A percentile compares a stretch with the other conserved stretches of the same genome.
These are phyloP conservation scores for Neckera pumila DNA, from an alignment of 225 moss, liverwort and hornwort genomes.

Conservation along the genomic window DNA sequence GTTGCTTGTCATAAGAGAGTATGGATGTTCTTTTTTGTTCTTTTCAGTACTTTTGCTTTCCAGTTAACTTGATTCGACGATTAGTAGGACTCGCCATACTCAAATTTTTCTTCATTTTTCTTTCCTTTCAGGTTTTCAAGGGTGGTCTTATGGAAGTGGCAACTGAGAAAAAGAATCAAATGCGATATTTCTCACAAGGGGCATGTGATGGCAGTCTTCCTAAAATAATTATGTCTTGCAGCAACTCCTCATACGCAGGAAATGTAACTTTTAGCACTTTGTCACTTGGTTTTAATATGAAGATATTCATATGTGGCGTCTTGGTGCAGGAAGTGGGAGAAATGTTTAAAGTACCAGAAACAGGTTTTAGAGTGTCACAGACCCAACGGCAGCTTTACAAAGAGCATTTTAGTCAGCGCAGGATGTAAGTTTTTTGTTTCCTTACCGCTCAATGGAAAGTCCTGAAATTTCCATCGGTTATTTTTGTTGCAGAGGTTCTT, in stretches of 20 bases:
- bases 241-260: background rate
- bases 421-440: constrained; percentile 35
- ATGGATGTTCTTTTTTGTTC: background rate
- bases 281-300: background rate
- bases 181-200: constrained; percentile 91
- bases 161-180: constrained; percentile 86
- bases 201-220: constrained; percentile 1
- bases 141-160: constrained; percentile 98
- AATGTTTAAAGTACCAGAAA: constrained; percentile 68
- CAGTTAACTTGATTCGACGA: background rate
- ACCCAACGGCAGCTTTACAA: constrained; percentile 82
- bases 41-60: background rate
- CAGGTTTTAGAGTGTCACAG: constrained; percentile 72
- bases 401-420: constrained; percentile 80
- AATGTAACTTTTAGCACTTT: background rate
- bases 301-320: background rate
- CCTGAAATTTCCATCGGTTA: background rate
- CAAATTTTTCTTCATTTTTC: background rate
- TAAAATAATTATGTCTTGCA: background rate
- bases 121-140: constrained; percentile 71
- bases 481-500: background rate
- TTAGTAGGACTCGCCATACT: background rate
- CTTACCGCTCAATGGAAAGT: background rate
- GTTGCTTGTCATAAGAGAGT: background rate
- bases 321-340: constrained; percentile 76